Evolutionary conservation across 768 basidiomycete genomes (phyloP), one percentile per base, ranked within the genome.

Genomic region (Chalciporus piperatus): DNA sequence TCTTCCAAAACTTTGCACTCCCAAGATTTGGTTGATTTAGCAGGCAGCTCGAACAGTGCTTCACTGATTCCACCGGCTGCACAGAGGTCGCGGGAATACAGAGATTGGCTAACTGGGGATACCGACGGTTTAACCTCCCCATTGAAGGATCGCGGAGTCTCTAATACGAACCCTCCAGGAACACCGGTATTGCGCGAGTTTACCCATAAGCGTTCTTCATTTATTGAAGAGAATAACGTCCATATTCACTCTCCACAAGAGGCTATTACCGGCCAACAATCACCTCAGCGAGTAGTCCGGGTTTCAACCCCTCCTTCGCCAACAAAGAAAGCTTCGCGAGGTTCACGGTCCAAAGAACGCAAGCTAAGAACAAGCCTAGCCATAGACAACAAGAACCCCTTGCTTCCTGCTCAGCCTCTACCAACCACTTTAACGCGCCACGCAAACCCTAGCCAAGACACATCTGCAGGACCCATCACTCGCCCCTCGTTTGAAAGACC

Each of bases 31-130:
- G 28, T 67, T 37, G 51, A 59, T 41, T 40, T 66, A 40, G 56
- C 50, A 25, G 51, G 54, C 32, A 32, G 48, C 32, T 37, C 57
- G 9, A 25, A 43, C n/a, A 22, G 54, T 44, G 27, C 45, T 42
- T 47, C 53, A 32, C 25, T 50, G 23, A 32, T 32, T 32, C 30
- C 30, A 13, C n/a, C 35, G 14, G 33, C 47, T 48, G 41, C 52
- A 32, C 64, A 59, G 25, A 64, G 54, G 44, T 64, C 43, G 45
- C 70, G 58, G 58, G 70, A 64, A 62, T 73, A 69, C 42, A 74
- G 70, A 56, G 88, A 91, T 62, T 89, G 89, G 89, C 70, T 92
- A 30, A 89, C 90, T 16, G 89, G 89, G 9, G 78, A 79, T 48
- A 79, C 82, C 50, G 74, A 78, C 40, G 70, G 75, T n/a, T 40